phyloP scores from a whole-genome alignment of 176 grass and related monocot species.

The Cymbopogon citratus region DNA sequence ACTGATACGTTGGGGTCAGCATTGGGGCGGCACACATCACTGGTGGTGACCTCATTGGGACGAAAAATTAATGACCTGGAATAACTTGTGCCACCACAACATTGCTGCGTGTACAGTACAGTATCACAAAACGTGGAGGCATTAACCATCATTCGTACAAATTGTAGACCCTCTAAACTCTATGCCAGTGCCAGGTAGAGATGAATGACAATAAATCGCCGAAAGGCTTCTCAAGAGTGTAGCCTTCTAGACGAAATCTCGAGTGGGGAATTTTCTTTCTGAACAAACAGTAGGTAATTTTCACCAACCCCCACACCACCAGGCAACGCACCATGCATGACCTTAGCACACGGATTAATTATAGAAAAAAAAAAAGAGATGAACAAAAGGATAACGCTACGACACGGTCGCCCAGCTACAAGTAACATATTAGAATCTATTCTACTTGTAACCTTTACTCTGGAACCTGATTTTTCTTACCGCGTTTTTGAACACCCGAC shows the following conservation, averaged over 20 bases:
- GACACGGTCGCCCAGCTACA: background rate
- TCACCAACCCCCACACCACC: background rate
- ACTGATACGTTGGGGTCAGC: background rate
- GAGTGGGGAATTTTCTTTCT: background rate
- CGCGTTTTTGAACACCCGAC: background rate
- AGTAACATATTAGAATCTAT: background rate
- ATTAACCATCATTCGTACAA: background rate
- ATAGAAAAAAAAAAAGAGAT: slow-evolving; percentile 6
- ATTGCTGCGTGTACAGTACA: no score
- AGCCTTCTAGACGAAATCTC: no score
- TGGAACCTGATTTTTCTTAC: background rate
- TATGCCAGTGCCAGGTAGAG: background rate
- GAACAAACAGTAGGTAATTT: background rate
- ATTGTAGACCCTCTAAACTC: background rate
- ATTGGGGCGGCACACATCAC: background rate
- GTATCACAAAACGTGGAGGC: background rate
- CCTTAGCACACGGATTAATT: background rate
- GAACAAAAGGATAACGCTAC: background rate
- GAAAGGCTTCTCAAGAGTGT: background rate
- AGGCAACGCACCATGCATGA: background rate
- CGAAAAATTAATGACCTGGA: background rate
- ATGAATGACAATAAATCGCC: background rate
- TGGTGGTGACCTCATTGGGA: background rate
- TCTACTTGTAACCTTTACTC: background rate
- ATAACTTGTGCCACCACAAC: background rate